Percentiles rank a stretch among this genome's conserved stretches.
Evolutionary conservation across 108 stramenopile species (phyloP).

Genomic region (Stephanodiscus minutulus): DNA sequence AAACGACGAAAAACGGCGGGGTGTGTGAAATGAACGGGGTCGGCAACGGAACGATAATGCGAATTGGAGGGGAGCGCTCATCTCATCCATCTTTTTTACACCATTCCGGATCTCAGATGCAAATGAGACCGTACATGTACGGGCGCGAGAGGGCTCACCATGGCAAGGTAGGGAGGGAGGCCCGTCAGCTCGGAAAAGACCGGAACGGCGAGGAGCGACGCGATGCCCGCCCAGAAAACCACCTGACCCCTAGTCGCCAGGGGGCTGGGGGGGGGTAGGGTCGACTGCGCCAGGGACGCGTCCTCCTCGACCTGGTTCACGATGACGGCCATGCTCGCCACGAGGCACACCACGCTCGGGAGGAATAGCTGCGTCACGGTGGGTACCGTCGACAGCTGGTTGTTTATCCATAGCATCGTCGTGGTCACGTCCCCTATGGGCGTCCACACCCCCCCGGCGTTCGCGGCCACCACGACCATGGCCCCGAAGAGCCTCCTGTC

Average conservation of each 20-base stretch:
- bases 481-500: slow-evolving; percentile 91
- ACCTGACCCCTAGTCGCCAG: slow-evolving; percentile 84
- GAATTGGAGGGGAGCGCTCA: not conserved
- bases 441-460: slow-evolving; percentile 96
- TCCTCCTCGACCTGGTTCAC: slow-evolving; percentile 86
- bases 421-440: slow-evolving; percentile 96
- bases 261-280: slow-evolving; percentile 63
- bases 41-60: not conserved
- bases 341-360: slow-evolving; percentile 84
- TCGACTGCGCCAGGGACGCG: slow-evolving; percentile 41
- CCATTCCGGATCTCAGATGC: not conserved
- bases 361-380: slow-evolving; percentile 88
- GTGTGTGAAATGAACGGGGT: not conserved
- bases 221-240: slow-evolving; percentile 90
- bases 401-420: slow-evolving; percentile 96
- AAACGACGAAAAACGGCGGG: too few species aligned
- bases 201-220: slow-evolving; percentile 81
- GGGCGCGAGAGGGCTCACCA: slow-evolving; percentile 58
- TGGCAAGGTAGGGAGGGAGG: slow-evolving; percentile 92
- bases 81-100: not conserved
- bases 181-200: slow-evolving; percentile 91
- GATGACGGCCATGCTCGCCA: slow-evolving; percentile 81
- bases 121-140: too few species aligned
- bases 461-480: slow-evolving; percentile 95
- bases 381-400: slow-evolving; percentile 87